Percentiles rank a stretch among this genome's conserved stretches.
phyloP scores from a whole-genome alignment of 805 yeast species.

The Komagataella ulmi region DNA sequence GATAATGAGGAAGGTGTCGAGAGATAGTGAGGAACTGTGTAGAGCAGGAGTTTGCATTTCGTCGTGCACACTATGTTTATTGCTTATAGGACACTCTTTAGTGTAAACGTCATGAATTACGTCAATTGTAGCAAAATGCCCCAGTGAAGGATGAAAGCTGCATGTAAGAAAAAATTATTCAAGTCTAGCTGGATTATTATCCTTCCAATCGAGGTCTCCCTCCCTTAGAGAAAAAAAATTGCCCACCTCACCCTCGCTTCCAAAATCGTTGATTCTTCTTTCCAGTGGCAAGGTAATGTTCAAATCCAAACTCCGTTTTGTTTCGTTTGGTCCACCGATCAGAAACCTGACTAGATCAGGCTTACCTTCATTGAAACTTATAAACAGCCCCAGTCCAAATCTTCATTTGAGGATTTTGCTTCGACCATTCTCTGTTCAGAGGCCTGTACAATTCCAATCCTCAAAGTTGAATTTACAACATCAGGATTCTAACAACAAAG shows the following conservation, averaged over 20 bases:
- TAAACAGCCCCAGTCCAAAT: neutral
- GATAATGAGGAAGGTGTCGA: neutral
- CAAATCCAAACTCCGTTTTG: neutral
- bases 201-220: neutral
- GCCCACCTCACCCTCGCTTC: neutral
- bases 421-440: neutral
- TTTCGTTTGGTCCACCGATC: neutral
- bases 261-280: neutral
- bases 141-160: neutral
- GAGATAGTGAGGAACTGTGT: neutral
- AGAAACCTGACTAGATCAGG: neutral
- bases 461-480: neutral
- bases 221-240: neutral
- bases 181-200: neutral
- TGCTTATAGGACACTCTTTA: neutral
- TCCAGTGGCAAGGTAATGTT: neutral
- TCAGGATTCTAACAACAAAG: neutral
- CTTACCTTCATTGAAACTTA: neutral
- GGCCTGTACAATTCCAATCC: neutral
- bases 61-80: neutral
- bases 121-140: neutral
- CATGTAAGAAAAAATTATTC: too few species aligned
- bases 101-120: neutral
- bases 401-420: neutral
- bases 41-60: neutral